Evolutionary conservation across 2,329 filamentous ascomycete genomes (phyloP).

Genomic region (Fusarium subglutinans): DNA sequence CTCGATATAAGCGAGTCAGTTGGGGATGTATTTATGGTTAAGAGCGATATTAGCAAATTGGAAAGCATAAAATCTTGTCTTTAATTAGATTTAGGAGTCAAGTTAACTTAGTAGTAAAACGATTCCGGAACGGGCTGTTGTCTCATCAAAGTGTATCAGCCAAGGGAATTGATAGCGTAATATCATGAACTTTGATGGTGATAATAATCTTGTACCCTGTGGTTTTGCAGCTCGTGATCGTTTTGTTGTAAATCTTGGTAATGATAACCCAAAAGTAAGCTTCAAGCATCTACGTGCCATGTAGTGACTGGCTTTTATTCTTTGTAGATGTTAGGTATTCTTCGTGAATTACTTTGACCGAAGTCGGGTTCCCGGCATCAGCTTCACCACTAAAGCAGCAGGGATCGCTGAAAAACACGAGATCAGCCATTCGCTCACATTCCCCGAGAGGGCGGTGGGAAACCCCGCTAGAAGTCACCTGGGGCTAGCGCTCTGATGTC

Average conservation of each 20-base stretch:
- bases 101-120: not conserved
- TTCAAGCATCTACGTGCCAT: not conserved
- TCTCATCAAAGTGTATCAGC: constrained; percentile 14
- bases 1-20: constrained; percentile 19
- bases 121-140: constrained; percentile 1
- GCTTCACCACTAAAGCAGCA: constrained; percentile 11
- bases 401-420: constrained; percentile 35
- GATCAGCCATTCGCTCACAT: constrained; percentile 30
- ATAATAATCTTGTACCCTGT: not conserved
- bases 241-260: not conserved
- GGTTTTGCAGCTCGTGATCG: not conserved
- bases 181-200: constrained; percentile 17
- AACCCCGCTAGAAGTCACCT: constrained; percentile 22
- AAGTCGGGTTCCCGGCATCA: constrained; percentile 29
- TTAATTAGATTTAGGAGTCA: not conserved
- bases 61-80: constrained; percentile 10
- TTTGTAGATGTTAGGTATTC: not conserved
- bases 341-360: constrained; percentile 6
- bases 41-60: constrained; percentile 23
- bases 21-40: constrained; percentile 14
- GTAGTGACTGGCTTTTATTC: not conserved
- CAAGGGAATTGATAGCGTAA: constrained; percentile 10
- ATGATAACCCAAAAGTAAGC: not conserved
- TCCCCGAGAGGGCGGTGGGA: constrained; percentile 1
- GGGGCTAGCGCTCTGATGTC: constrained; percentile 29